These are phyloP conservation scores for Metschnikowia hibisci DNA, from an alignment of 805 yeast genomes.

Conservation along the genomic window DNA sequence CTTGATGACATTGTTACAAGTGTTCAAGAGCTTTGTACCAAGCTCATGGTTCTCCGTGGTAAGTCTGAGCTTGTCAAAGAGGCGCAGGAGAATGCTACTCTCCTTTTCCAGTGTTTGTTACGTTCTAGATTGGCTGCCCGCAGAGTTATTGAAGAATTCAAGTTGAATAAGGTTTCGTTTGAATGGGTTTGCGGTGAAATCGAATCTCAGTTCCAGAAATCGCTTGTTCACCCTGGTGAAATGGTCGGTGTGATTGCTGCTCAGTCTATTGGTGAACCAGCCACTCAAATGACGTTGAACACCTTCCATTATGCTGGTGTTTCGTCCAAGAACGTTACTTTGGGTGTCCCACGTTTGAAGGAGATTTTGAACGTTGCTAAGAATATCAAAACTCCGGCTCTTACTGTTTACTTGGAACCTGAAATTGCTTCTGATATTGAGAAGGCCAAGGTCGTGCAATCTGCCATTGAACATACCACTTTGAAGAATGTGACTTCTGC, in stretches of 20 bases:
- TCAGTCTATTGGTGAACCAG: slow-evolving; percentile 98
- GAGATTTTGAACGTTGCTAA: slow-evolving; percentile 98
- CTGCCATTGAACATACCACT: slow-evolving; percentile 95
- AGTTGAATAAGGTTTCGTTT: slow-evolving; percentile 78
- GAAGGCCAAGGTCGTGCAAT: slow-evolving; percentile 89
- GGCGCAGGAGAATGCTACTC: slow-evolving; percentile 90
- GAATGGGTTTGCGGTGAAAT: slow-evolving; percentile 96
- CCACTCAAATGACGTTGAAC: slow-evolving; percentile 94
- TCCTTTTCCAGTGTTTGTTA: slow-evolving; percentile 83
- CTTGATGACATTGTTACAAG: slow-evolving; percentile 73
- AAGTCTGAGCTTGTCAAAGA: slow-evolving; percentile 65
- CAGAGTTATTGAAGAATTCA: slow-evolving; percentile 87
- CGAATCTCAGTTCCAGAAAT: slow-evolving; percentile 87
- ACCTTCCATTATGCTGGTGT: slow-evolving; percentile 99
- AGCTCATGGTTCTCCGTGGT: slow-evolving; percentile 79
- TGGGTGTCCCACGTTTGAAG: slow-evolving; percentile 99
- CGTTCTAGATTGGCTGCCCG: slow-evolving; percentile 90
- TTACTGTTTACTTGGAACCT: slow-evolving; percentile 85
- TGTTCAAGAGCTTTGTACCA: slow-evolving; percentile 64
- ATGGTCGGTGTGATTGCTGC: slow-evolving; percentile 99
- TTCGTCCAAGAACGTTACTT: slow-evolving; percentile 96
- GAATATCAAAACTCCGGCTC: slow-evolving; percentile 98
- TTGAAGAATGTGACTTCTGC: slow-evolving; percentile 94
- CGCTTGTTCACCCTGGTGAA: slow-evolving; percentile 94
- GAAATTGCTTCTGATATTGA: slow-evolving; percentile 86